Percentiles rank a stretch among this genome's conserved stretches.
phyloP scores from a whole-genome alignment of 345 rosid genomes.

The Salix purpurea region DNA sequence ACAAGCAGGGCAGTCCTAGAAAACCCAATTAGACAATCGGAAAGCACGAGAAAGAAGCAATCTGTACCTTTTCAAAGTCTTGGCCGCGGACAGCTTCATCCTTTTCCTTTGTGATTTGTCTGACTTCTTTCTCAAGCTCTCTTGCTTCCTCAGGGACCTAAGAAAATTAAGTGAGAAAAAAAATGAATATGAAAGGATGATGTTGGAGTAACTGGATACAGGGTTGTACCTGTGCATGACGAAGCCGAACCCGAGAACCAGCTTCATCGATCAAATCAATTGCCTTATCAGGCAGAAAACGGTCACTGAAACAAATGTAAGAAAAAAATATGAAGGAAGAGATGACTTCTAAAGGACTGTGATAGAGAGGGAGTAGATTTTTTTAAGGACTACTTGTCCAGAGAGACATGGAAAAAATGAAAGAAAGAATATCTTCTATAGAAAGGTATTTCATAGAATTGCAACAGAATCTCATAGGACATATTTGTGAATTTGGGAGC shows the following conservation, averaged over 20 bases:
- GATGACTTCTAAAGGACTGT: not conserved
- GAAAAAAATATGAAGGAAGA: not conserved
- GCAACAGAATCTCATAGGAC: not conserved
- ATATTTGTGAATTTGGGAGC: not conserved
- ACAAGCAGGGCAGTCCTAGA: not conserved
- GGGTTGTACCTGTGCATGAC: constrained; percentile 73
- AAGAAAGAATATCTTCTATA: not conserved
- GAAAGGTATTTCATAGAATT: not conserved
- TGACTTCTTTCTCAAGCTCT: constrained; percentile 93
- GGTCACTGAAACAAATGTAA: constrained; percentile 53
- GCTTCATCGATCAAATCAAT: constrained; percentile 99
- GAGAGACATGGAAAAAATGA: not conserved
- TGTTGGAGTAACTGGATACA: constrained; percentile 1
- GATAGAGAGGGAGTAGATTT: not conserved
- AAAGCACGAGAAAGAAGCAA: not conserved
- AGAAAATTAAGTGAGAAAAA: not conserved
- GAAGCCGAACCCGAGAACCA: constrained; percentile 96
- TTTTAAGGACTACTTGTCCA: not conserved
- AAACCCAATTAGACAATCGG: not conserved
- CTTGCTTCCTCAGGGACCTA: constrained; percentile 98
- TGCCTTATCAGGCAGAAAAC: constrained; percentile 97
- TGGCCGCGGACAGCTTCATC: constrained; percentile 92
- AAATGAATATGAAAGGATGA: not conserved
- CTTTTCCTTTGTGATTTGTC: constrained; percentile 90
- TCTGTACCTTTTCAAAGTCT: constrained; percentile 86